Percentiles rank a stretch among this genome's conserved stretches.
Conservation (phyloP, 176 grass and related monocot genomes). For the Eragrostis nindensis region DNA sequence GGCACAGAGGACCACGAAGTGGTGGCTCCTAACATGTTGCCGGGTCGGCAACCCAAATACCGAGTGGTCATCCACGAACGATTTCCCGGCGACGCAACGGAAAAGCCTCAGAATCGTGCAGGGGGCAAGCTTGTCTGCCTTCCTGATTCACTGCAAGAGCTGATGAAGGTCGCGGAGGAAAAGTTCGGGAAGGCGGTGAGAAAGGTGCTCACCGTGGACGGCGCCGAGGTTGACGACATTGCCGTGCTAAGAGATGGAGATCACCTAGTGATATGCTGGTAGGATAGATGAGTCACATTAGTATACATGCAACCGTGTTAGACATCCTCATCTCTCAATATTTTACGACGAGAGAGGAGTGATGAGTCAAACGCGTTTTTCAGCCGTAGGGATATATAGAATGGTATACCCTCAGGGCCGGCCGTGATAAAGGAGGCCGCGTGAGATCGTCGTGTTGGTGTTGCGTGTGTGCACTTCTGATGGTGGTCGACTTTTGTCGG, state of each 20-base stretch:
- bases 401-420: too few species aligned
- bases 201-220: conserved; percentile 38
- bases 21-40: background rate
- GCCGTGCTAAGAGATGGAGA: conserved; percentile 52
- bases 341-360: too few species aligned
- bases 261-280: conserved; percentile 44
- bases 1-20: background rate
- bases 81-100: background rate
- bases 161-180: conserved; percentile 24
- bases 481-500: too few species aligned
- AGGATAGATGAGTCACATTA: background rate
- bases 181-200: conserved; percentile 45
- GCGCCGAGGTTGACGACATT: conserved; percentile 58
- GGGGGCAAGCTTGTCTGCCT: conserved; percentile 44
- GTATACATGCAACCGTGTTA: background rate
- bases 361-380: too few species aligned
- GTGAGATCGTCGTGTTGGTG: too few species aligned
- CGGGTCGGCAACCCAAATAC: background rate
- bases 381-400: too few species aligned
- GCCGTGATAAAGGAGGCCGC: too few species aligned
- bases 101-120: background rate
- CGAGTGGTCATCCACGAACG: conserved; percentile 40
- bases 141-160: conserved; percentile 32
- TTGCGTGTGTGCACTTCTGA: too few species aligned
- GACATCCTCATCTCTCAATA: too few species aligned